phyloP scores from a whole-genome alignment of 495 filamentous ascomycete genomes.

The Aspergillus asperescens region DNA sequence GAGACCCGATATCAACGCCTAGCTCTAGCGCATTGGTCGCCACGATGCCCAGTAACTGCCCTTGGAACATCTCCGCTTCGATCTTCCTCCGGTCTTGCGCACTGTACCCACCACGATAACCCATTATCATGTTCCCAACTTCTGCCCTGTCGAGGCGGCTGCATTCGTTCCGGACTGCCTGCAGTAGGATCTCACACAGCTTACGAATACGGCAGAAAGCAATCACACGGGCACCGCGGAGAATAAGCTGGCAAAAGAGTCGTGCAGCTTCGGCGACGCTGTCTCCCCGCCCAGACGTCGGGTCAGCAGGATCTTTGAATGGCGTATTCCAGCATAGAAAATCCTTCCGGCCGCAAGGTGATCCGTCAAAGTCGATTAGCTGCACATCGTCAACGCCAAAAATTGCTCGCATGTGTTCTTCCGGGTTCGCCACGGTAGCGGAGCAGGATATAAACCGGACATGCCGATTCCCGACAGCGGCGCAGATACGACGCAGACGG shows the following conservation, averaged over 20 bases:
- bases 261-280: conserved; percentile 77
- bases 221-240: conserved; percentile 88
- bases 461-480: conserved; percentile 80
- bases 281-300: conserved; percentile 78
- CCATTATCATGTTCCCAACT: conserved; percentile 78
- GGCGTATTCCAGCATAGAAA: conserved; percentile 99
- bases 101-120: conserved; percentile 93
- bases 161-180: conserved; percentile 74
- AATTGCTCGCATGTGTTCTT: conserved; percentile 85
- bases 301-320: conserved; percentile 84
- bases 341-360: conserved; percentile 88
- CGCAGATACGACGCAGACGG: conserved; percentile 79
- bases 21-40: conserved; percentile 91
- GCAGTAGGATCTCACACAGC: conserved; percentile 79
- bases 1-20: conserved; percentile 89
- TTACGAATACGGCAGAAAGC: conserved; percentile 86
- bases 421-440: conserved; percentile 91
- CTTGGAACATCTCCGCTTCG: conserved; percentile 96
- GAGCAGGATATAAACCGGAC: conserved; percentile 97
- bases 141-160: conserved; percentile 64
- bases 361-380: conserved; percentile 86
- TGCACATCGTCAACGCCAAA: conserved; percentile 81
- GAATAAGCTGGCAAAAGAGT: conserved; percentile 82
- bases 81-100: conserved; percentile 87
- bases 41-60: conserved; percentile 86